Evolutionary conservation across 75 land plant genomes (phyloP), one percentile per base, ranked within the genome.

Genomic region (Larix kaempferi): DNA sequence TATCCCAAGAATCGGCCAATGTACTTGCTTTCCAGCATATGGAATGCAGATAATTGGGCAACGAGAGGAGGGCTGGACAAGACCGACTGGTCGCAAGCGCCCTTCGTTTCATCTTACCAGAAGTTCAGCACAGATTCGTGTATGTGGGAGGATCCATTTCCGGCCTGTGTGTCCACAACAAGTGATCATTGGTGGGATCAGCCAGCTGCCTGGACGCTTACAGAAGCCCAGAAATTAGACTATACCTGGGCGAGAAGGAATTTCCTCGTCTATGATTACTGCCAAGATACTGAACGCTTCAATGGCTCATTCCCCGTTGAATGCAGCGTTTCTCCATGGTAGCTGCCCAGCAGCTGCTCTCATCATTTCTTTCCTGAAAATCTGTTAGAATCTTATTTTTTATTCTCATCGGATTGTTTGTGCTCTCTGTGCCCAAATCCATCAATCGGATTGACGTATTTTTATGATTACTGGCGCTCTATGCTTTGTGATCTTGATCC

Each of bases 11-110:
- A 86, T 84, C 92, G 91, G 81, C 93, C 95, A 71, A 93, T 93
- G 95, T 86, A 82, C 80, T 63, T 93, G 64, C 86, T 86, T 77
- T 93, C 93, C 2, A 93, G 93, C 84, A 93, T 93, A 33, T 93
- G 95, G 95, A 89, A 93, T 71, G 95, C 91, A 0, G 95, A 93
- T 61, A 88, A 81, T 75, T 90, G 92, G 95, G 95, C 95, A 17
- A 92, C 94, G 56, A 44, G 7, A 10, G 52, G 52, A 44, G 52
- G 52, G 52, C 52, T 44, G 52, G 52, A 44, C 1, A 44, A 44
- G 52, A 44, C 52, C 52, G 82, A 94, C 78, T 94, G 96, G 94
- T 75, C 59, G 25, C 83, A 84, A 33, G 89, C 94, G 0, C 96
- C 96, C 19, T 94, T 94, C 77, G 82, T 94, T 44, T 88, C 96